phyloP scores from a whole-genome alignment of 108 stramenopile genomes.

The Poteriospumella lacustris region DNA sequence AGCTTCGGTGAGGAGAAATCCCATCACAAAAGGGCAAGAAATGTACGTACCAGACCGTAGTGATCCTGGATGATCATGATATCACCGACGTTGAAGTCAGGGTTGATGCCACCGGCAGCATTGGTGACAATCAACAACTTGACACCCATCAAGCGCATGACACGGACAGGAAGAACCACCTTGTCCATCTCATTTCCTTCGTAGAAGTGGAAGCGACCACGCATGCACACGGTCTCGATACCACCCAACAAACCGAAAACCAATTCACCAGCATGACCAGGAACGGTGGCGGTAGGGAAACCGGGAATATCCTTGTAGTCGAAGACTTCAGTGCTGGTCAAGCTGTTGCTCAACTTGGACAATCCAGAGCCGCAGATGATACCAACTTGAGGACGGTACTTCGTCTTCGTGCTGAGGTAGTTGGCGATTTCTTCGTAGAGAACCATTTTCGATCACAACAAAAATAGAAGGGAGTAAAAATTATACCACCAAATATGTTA shows the following conservation, averaged over 20 bases:
- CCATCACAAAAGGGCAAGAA: slow-evolving; percentile 30
- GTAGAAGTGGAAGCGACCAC: slow-evolving; percentile 84
- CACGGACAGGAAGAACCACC: slow-evolving; percentile 68
- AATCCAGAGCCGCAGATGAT: slow-evolving; percentile 84
- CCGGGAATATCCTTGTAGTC: slow-evolving; percentile 70
- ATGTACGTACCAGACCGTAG: slow-evolving; percentile 71
- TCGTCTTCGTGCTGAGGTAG: neutral
- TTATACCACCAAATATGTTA: too few relatives aligned
- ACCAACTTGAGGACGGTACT: slow-evolving; percentile 49
- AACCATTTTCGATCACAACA: too few relatives aligned
- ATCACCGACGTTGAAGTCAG: slow-evolving; percentile 71
- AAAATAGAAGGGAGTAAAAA: too few relatives aligned
- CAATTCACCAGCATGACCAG: slow-evolving; percentile 76
- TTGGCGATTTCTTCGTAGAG: neutral
- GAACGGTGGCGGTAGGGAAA: slow-evolving; percentile 71
- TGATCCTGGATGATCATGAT: slow-evolving; percentile 78
- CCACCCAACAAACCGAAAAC: slow-evolving; percentile 66
- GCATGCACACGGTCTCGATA: slow-evolving; percentile 68
- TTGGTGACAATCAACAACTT: slow-evolving; percentile 76
- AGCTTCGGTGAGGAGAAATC: neutral
- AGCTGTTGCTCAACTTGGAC: slow-evolving; percentile 59
- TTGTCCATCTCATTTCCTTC: slow-evolving; percentile 82
- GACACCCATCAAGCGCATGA: slow-evolving; percentile 73
- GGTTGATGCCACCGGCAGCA: slow-evolving; percentile 79
- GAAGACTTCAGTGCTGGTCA: slow-evolving; percentile 49